Evolutionary conservation across 257 asterid species (phyloP).

Genomic region (Avicennia marina): DNA sequence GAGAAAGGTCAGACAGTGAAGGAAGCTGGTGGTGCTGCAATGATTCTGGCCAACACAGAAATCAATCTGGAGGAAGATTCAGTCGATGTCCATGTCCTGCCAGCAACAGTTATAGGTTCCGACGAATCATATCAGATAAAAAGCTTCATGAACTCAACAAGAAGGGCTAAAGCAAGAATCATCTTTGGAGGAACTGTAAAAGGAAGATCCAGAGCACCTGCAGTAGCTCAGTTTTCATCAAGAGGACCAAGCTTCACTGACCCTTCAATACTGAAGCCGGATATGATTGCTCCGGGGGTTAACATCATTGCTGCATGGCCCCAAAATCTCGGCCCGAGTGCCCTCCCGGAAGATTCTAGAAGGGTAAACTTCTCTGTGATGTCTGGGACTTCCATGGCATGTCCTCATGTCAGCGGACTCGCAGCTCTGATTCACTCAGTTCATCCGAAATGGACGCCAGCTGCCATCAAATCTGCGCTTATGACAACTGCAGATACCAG

Average conservation of each 20-base stretch:
- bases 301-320: constrained; percentile 97
- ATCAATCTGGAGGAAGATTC: constrained; percentile 80
- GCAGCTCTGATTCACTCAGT: constrained; percentile 69
- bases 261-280: constrained; percentile 82
- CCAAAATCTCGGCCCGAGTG: constrained; percentile 82
- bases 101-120: constrained; percentile 72
- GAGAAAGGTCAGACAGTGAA: constrained; percentile 85
- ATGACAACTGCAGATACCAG: constrained; percentile 72
- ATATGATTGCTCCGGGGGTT: constrained; percentile 88
- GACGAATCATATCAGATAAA: constrained; percentile 52
- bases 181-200: constrained; percentile 65
- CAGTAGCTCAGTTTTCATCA: constrained; percentile 85
- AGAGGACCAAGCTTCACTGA: constrained; percentile 84
- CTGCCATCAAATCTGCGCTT: constrained; percentile 78
- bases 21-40: constrained; percentile 79
- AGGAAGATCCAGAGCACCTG: constrained; percentile 71
- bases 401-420: constrained; percentile 87
- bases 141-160: constrained; percentile 51
- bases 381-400: constrained; percentile 98
- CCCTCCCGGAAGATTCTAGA: constrained; percentile 80
- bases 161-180: constrained; percentile 54
- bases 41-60: constrained; percentile 74
- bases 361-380: constrained; percentile 82
- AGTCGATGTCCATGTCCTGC: constrained; percentile 74
- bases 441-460: constrained; percentile 80